phyloP scores from a whole-genome alignment of 2,329 filamentous ascomycete genomes.

The Pseudonectria foliicola region DNA sequence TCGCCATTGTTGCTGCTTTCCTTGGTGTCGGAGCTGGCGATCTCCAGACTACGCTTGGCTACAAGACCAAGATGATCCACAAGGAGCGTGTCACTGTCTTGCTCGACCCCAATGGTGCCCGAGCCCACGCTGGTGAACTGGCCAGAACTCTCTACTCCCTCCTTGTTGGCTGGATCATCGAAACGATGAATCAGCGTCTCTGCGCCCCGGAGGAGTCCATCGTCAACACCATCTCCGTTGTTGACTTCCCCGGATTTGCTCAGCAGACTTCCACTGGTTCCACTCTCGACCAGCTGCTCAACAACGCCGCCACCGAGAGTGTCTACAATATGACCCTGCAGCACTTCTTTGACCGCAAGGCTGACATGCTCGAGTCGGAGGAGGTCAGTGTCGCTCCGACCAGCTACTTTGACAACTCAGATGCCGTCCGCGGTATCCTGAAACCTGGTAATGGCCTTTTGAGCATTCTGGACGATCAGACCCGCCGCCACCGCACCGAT shows the following conservation, averaged over 20 bases:
- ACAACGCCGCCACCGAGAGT: slow-evolving; percentile 87
- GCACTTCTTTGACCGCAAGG: slow-evolving; percentile 92
- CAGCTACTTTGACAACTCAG: slow-evolving; percentile 96
- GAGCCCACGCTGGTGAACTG: slow-evolving; percentile 87
- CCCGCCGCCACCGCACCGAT: slow-evolving; percentile 79
- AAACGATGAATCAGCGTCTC: slow-evolving; percentile 82
- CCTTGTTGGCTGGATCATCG: slow-evolving; percentile 87
- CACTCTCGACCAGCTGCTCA: slow-evolving; percentile 83
- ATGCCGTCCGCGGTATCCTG: slow-evolving; percentile 83
- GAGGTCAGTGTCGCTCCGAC: slow-evolving; percentile 86
- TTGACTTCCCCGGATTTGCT: slow-evolving; percentile 94
- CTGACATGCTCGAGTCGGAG: slow-evolving; percentile 87
- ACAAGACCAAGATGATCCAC: slow-evolving; percentile 95
- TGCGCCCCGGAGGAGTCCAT: slow-evolving; percentile 84
- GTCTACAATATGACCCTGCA: slow-evolving; percentile 91
- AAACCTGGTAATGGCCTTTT: slow-evolving; percentile 90
- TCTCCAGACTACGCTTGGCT: slow-evolving; percentile 81
- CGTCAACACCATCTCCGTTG: slow-evolving; percentile 86
- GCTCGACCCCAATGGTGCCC: slow-evolving; percentile 86
- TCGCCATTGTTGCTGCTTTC: slow-evolving; percentile 87
- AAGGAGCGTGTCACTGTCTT: slow-evolving; percentile 97
- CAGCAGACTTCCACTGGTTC: slow-evolving; percentile 79
- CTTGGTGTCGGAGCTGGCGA: slow-evolving; percentile 75
- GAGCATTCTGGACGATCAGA: slow-evolving; percentile 94
- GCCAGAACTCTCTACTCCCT: slow-evolving; percentile 90